phyloP scores from a whole-genome alignment of 1,284 basidiomycete genomes.

The Exobasidium rhododendri region DNA sequence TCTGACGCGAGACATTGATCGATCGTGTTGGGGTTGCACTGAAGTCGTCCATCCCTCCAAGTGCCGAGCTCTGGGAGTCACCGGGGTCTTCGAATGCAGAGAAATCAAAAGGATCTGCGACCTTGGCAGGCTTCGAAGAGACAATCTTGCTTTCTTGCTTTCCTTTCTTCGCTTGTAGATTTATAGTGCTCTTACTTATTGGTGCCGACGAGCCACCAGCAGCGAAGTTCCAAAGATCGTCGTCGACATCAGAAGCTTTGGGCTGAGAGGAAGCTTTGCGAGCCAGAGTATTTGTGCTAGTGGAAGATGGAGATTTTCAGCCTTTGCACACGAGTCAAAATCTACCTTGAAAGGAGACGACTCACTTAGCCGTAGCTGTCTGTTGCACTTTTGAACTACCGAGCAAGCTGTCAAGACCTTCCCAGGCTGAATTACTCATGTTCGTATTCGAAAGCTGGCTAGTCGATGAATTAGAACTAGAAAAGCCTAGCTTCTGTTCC shows the following conservation, averaged over 20 bases:
- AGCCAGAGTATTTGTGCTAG: neutral
- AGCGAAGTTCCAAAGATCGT: conserved; percentile 9
- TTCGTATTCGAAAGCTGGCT: neutral
- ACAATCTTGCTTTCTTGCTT: neutral
- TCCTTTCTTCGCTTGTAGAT: neutral
- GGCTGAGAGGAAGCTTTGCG: neutral
- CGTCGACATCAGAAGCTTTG: neutral
- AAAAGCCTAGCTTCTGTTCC: neutral
- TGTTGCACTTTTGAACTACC: neutral
- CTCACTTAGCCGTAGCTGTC: neutral
- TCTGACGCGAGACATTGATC: neutral
- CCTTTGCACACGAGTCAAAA: neutral
- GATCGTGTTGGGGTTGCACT: neutral
- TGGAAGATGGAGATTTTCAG: too few relatives aligned
- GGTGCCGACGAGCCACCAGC: conserved; percentile 20
- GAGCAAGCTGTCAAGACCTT: conserved; percentile 1
- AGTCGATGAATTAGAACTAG: neutral
- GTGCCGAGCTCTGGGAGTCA: conserved; percentile 13
- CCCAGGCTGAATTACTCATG: neutral
- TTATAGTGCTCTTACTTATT: conserved; percentile 23
- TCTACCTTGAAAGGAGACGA: too few relatives aligned
- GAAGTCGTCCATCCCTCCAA: conserved; percentile 9
- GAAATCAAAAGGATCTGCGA: conserved; percentile 41
- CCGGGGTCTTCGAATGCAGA: conserved; percentile 31
- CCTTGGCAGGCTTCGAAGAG: neutral